A percentile compares a stretch with the other conserved stretches of the same genome.
phyloP scores from a whole-genome alignment of 2,329 filamentous ascomycete species.

The Raffaelea ambrosiae region DNA sequence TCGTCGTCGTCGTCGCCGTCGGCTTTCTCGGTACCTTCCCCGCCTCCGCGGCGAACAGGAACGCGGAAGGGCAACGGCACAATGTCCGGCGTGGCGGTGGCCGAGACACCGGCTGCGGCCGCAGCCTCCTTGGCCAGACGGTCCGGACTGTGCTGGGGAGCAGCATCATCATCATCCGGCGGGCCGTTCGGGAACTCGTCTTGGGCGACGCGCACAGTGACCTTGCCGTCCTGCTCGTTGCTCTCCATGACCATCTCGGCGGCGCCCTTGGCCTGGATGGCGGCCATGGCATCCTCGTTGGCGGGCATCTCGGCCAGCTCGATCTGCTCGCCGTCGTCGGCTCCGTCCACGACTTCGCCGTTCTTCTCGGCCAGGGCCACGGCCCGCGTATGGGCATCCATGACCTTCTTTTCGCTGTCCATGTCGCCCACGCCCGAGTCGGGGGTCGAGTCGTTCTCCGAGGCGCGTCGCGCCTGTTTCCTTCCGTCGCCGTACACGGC shows the following conservation, averaged over 20 bases:
- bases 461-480: slow-evolving; percentile 18
- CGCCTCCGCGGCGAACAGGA: slow-evolving; percentile 22
- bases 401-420: slow-evolving; percentile 34
- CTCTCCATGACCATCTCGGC: slow-evolving; percentile 33
- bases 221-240: slow-evolving; percentile 32
- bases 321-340: slow-evolving; percentile 26
- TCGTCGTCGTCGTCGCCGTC: slow-evolving; percentile 42
- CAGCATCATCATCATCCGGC: slow-evolving; percentile 1
- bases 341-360: slow-evolving; percentile 21
- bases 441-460: slow-evolving; percentile 22
- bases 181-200: slow-evolving; percentile 33
- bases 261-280: slow-evolving; percentile 19
- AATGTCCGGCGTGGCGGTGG: slow-evolving; percentile 33
- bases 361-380: slow-evolving; percentile 8
- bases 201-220: slow-evolving; percentile 44
- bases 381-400: slow-evolving; percentile 20
- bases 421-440: slow-evolving; percentile 45
- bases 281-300: slow-evolving; percentile 14
- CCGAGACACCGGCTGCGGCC: not conserved
- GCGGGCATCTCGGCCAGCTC: slow-evolving; percentile 45
- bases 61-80: slow-evolving; percentile 59
- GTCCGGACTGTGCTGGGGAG: not conserved
- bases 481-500: slow-evolving; percentile 59
- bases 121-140: too few species aligned
- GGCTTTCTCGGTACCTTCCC: slow-evolving; percentile 19